A percentile compares a stretch with the other conserved stretches of the same genome.
Evolutionary conservation across 108 stramenopile species (phyloP).

Genomic region (Conticribra weissflogii): DNA sequence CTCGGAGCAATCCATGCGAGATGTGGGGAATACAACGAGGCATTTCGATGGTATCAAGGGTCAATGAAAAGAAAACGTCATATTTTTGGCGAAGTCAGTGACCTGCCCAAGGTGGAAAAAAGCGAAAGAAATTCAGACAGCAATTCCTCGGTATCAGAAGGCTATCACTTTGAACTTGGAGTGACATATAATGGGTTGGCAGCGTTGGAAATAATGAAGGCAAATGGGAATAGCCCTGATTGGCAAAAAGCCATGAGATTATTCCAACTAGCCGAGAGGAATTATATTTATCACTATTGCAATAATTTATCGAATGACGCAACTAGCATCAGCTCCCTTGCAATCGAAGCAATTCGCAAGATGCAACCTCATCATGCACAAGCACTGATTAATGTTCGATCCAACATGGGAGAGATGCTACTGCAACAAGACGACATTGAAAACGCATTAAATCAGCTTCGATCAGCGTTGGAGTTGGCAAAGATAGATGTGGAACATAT

Average conservation of each 20-base stretch:
- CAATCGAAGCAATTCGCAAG: conserved; percentile 3
- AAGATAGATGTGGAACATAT: conserved; percentile 28
- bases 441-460: conserved; percentile 20
- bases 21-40: conserved; percentile 46
- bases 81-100: conserved; percentile 5
- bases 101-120: no score
- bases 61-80: conserved; percentile 23
- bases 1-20: conserved; percentile 39
- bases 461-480: conserved; percentile 28
- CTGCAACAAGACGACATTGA: conserved; percentile 19
- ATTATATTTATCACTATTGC: conserved; percentile 29
- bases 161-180: conserved; percentile 30
- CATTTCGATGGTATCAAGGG: conserved; percentile 39
- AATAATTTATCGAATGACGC: neutral
- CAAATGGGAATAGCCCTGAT: conserved; percentile 9
- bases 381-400: conserved; percentile 36
- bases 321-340: neutral
- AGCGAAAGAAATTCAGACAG: neutral
- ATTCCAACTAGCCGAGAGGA: conserved; percentile 37
- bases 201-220: conserved; percentile 33
- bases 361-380: conserved; percentile 39
- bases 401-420: conserved; percentile 45
- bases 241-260: conserved; percentile 38
- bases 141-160: neutral
- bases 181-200: conserved; percentile 47